These are phyloP conservation scores for Xanthoconium separans DNA, from an alignment of 1,284 basidiomycete genomes.

Conservation along the genomic window DNA sequence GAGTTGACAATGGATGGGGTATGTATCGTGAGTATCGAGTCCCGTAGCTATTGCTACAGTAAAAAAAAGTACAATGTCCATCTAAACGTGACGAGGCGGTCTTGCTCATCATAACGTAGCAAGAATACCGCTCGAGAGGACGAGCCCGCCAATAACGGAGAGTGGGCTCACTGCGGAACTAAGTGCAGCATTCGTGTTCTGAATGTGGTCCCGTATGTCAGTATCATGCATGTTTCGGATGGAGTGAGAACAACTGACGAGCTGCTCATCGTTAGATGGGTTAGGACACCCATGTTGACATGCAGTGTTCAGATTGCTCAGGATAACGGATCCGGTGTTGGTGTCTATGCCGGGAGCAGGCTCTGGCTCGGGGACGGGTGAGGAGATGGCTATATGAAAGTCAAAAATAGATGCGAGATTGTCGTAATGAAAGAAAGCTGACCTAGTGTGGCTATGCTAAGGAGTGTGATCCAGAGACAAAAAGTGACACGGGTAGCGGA, in stretches of 20 bases:
- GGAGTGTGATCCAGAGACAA: conserved; percentile 13
- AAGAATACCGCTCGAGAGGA: conserved; percentile 22
- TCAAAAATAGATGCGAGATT: background rate
- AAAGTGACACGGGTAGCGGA: background rate
- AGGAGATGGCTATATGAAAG: conserved; percentile 14
- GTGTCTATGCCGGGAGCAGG: conserved; percentile 23
- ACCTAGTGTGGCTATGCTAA: conserved; percentile 24
- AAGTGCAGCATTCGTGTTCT: conserved; percentile 25
- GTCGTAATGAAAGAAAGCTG: background rate
- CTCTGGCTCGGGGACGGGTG: conserved; percentile 23
- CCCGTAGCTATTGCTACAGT: conserved; percentile 22
- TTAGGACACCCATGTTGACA: conserved; percentile 26
- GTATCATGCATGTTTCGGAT: background rate
- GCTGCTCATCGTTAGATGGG: conserved; percentile 20
- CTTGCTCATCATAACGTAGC: conserved; percentile 11
- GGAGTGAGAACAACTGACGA: conserved; percentile 13
- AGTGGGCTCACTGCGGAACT: conserved; percentile 15
- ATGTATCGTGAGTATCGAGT: background rate
- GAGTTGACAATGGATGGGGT: background rate
- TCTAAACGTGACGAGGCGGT: background rate
- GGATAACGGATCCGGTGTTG: conserved; percentile 11
- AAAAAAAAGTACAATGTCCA: conserved; percentile 11
- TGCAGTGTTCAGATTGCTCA: conserved; percentile 25
- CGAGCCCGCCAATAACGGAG: conserved; percentile 20
- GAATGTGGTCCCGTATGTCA: background rate